Base-by-base conservation (phyloP, 768 basidiomycete species). In the Strobilomyces echinocephalus region DNA sequence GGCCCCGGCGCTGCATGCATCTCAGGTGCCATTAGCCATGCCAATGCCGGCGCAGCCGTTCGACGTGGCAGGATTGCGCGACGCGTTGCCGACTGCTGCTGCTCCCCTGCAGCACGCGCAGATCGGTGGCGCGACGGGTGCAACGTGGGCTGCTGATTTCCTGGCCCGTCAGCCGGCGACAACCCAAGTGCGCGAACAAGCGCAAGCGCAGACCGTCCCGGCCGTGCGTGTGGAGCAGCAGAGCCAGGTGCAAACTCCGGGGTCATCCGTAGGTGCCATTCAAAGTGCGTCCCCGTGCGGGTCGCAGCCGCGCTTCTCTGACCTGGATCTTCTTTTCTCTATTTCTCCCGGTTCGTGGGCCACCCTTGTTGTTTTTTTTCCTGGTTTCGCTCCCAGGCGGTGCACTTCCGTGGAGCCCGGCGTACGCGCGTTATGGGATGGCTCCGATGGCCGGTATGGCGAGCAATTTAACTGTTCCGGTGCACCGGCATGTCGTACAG, bases 81-180 rank as follows among this genome's bases (percentile, higher is more conserved):
- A 67, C 42, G 58, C 61, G 20, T 57, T 68, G 18, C 66, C 66
- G 20, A 24, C 15, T 39, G 9, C 39, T 2, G 39, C 31, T n/a
- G 26, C 39, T 31, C 18, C 61, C 36, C 28, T 50, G n/a, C 62
- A 63, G 55, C 38, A 41, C 53, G 49, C 47, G 40, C 65, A 57
- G 50, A 56, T 56, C 38, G 70, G 61, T 43, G 57, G 49, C 4
- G 33, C 24, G 4, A 30, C 49, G 5, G 46, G 34, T 7, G 52
- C 75, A 15, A 68, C 75, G n/a, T 88, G 87, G 86, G 82, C 85
- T 1, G 60, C 77, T 20, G 85, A 87, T 63, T 88, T 88, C 56
- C 46, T 81, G 54, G 46, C 40, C n/a, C 53, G 48, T 24, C 69
- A 71, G 41, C 75, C 74, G 4, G 36, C 26, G 34, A 49, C 33